phyloP scores from a whole-genome alignment of 495 filamentous ascomycete species.

The Cenococcum geophilum region DNA sequence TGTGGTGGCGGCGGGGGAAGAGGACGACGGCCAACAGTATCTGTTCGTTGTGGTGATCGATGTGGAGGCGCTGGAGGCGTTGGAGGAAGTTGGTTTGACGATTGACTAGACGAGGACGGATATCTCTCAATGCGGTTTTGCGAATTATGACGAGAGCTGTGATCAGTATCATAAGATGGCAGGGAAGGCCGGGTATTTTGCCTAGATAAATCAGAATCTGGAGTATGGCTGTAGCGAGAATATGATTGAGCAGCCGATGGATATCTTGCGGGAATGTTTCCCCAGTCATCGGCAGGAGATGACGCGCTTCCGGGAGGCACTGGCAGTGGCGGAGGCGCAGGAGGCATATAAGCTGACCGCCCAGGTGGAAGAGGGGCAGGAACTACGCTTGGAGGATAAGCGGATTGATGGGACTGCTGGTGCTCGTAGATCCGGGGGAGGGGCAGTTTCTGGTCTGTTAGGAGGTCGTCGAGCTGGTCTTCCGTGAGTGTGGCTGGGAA shows the following conservation, averaged over 20 bases:
- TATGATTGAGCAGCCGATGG: constrained; percentile 47
- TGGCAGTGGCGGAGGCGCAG: constrained; percentile 29
- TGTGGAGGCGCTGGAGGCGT: constrained; percentile 40
- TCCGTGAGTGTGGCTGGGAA: too few species aligned
- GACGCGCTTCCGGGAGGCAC: constrained; percentile 23
- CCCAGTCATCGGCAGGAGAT: constrained; percentile 22
- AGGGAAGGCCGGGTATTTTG: constrained; percentile 25
- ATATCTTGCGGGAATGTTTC: constrained; percentile 45
- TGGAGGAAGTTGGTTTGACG: constrained; percentile 38
- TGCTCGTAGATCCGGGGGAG: too few species aligned
- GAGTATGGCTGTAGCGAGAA: constrained; percentile 30
- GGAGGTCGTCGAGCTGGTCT: too few species aligned
- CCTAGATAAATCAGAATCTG: constrained; percentile 27
- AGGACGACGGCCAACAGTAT: constrained; percentile 52
- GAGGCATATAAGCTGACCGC: constrained; percentile 24
- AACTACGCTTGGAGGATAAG: neutral
- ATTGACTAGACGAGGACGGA: constrained; percentile 31
- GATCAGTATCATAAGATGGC: constrained; percentile 16
- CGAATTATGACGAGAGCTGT: constrained; percentile 21
- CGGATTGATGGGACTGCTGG: constrained; percentile 4
- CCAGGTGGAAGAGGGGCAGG: constrained; percentile 4
- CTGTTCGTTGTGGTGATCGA: constrained; percentile 41
- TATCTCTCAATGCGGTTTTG: constrained; percentile 35
- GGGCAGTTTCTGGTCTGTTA: too few species aligned
- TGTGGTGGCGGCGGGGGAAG: constrained; percentile 52